Percentiles rank a stretch among this genome's conserved stretches.
Conservation (phyloP, 805 yeast genomes). For the Dipodascopsis tothii region DNA sequence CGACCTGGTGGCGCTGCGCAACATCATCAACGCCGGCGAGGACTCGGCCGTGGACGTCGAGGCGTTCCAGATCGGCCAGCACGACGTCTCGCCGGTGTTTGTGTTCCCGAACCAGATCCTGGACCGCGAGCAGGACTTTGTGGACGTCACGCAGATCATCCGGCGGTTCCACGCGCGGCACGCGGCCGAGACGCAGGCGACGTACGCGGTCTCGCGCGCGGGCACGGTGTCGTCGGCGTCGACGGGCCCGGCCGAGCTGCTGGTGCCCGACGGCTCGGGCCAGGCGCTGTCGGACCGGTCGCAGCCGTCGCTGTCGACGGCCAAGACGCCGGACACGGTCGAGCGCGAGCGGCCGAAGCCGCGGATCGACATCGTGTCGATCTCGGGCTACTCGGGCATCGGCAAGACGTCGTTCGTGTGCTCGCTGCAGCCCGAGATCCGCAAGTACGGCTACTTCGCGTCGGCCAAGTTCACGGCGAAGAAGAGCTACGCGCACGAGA, state of each 20-base stretch:
- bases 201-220: not conserved
- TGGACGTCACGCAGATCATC: constrained; percentile 3
- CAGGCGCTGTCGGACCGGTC: not conserved
- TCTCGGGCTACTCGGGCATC: constrained; percentile 18
- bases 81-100: constrained; percentile 19
- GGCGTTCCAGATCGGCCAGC: constrained; percentile 13
- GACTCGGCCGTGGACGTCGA: constrained; percentile 7
- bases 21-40: constrained; percentile 2
- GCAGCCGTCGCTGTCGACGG: not conserved
- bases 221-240: not conserved
- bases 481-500: constrained; percentile 8
- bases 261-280: not conserved
- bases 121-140: constrained; percentile 15
- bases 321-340: too few relatives aligned
- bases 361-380: constrained; percentile 9
- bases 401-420: constrained; percentile 16
- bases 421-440: constrained; percentile 8
- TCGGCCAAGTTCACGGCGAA: not conserved
- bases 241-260: not conserved
- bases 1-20: constrained; percentile 14
- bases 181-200: not conserved
- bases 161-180: constrained; percentile 11
- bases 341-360: not conserved
- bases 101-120: constrained; percentile 16
- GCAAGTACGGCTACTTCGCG: constrained; percentile 16